Conservation (phyloP, 1,139 yeast genomes). For the Kodamaea sp. region DNA sequence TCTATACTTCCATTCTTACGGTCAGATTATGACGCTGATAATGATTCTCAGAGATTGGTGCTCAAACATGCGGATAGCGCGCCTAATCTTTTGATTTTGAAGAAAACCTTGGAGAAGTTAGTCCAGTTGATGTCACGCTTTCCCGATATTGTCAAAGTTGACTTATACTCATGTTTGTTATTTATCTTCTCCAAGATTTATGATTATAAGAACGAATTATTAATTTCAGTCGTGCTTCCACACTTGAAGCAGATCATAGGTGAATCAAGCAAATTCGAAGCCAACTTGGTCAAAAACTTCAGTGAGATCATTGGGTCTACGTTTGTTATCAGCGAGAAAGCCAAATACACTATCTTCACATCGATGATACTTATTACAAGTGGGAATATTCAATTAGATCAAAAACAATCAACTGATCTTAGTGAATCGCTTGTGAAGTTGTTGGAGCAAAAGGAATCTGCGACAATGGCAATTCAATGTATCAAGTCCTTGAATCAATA, state of each 20-base stretch:
- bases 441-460: constrained; percentile 29
- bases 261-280: constrained; percentile 29
- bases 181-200: constrained; percentile 63
- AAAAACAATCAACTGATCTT: constrained; percentile 32
- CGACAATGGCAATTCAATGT: constrained; percentile 57
- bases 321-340: constrained; percentile 24
- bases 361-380: constrained; percentile 61
- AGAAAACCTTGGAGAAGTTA: constrained; percentile 55
- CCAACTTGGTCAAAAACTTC: constrained; percentile 37
- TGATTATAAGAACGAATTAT: constrained; percentile 45
- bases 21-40: constrained; percentile 41
- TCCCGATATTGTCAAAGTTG: constrained; percentile 67
- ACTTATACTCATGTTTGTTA: constrained; percentile 68
- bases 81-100: constrained; percentile 43
- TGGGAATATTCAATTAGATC: constrained; percentile 43
- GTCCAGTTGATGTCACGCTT: constrained; percentile 63
- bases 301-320: constrained; percentile 33
- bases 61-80: constrained; percentile 37
- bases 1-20: constrained; percentile 61
- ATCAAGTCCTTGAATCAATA: constrained; percentile 55
- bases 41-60: constrained; percentile 32
- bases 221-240: constrained; percentile 58
- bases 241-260: constrained; percentile 51
- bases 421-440: constrained; percentile 37
- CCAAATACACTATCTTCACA: constrained; percentile 53